Base-by-base conservation (phyloP, 2,329 filamentous ascomycete species). In the Hymenoscyphus infarciens region DNA sequence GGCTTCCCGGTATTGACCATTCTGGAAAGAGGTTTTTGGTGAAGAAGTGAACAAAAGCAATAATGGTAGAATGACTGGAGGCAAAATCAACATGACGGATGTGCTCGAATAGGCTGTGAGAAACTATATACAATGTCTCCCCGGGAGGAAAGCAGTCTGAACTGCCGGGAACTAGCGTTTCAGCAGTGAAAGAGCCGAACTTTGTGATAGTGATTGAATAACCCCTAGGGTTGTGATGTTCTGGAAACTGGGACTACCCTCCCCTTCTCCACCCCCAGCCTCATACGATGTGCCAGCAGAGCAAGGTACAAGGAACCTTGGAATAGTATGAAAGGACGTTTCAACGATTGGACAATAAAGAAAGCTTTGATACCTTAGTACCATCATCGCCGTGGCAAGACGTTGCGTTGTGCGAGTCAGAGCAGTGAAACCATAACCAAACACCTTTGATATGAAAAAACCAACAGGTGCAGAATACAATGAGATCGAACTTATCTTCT, bases 1-100 rank as follows among this genome's bases (percentile, higher is more conserved):
- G 60, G 60, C 54, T 61, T 61, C 49, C 60, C 60, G 5, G 60
- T 61, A 27, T 61, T 61, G n/a, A 61, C 60, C 60, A 61, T 61
- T 8, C 25, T 57, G 54, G 35, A 11, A 27, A 53, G n/a, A 39
- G 31, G 19, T 25, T 52, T 3, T 52, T 25, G 13, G 19, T 22
- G 45, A 52, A 13, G 13, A 52, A 22, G 15, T 25, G 45, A 52
- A 19, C 39, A 7, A 19, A n/a, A 45, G n/a, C 22, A 45, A 22
- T 19, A 6, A 45, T 45, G n/a, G 6, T 19, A n/a, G 3, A 52
- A 5, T 10, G 19, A 25, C 19, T 22, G 19, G 19, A 13, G 45
- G 19, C 22, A 52, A 22, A 22, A 52, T 49, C 42, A 13, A 19
- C n/a, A 5, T 8, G 7, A 25, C 45, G 10, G 45, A 22, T 19